phyloP scores from a whole-genome alignment of 441 rosid species.

The Gossypium aridum region DNA sequence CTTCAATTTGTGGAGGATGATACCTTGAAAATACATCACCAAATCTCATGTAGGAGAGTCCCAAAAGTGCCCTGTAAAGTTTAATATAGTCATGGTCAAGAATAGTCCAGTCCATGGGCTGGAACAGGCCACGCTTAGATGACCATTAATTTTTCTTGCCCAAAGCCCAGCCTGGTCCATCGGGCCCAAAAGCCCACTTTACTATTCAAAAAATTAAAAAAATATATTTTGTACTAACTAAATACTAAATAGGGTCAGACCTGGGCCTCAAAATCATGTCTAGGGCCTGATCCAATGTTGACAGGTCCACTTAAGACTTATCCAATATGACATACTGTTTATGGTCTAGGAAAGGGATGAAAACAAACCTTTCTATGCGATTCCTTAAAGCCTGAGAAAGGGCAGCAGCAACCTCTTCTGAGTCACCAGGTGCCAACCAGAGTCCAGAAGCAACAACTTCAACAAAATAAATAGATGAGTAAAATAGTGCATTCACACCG shows the following conservation, averaged over 20 bases:
- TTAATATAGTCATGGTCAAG: constrained; percentile 17
- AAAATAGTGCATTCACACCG: background rate
- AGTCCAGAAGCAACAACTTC: constrained; percentile 91
- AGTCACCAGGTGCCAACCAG: constrained; percentile 99
- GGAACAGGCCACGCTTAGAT: background rate
- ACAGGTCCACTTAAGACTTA: background rate
- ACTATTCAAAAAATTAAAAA: background rate
- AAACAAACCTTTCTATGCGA: constrained; percentile 80
- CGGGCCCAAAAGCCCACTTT: background rate
- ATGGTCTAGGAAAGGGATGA: constrained; percentile 12
- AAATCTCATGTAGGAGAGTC: constrained; percentile 86
- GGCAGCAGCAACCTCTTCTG: constrained; percentile 98
- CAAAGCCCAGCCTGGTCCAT: background rate
- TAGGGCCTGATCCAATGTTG: background rate
- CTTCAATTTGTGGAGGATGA: constrained; percentile 73
- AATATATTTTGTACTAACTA: background rate
- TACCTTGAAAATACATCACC: constrained; percentile 93
- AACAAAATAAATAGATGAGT: constrained; percentile 20
- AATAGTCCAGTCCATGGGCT: background rate
- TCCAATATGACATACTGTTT: constrained; percentile 13
- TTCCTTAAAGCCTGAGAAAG: constrained; percentile 89
- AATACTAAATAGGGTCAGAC: background rate
- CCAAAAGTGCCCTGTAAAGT: constrained; percentile 57
- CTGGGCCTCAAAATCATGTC: background rate
- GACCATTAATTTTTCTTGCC: background rate